Evolutionary conservation across 495 filamentous ascomycete species (phyloP), one percentile per base, ranked within the genome.

Genomic region (Thermochaetoides thermophila): DNA sequence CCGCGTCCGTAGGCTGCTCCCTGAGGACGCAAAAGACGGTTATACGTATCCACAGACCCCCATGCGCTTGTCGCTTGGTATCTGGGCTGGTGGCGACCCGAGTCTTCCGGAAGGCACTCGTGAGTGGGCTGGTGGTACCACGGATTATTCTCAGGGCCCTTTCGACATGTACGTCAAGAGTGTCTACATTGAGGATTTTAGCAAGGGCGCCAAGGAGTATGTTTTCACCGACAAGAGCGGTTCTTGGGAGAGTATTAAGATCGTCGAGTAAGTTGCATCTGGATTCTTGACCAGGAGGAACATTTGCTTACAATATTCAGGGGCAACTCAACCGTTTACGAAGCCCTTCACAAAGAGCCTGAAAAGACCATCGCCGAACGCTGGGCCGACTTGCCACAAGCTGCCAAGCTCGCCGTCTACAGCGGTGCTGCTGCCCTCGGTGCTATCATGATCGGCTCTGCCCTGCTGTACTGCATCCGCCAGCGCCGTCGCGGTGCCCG

Each of bases 41-140:
- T 56, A 72, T 35, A 57, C 63, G 48, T 94, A 78, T 46, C 85
- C 85, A 3, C 84, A 92, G 48, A 84, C 84, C 0, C 85, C 85
- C 8, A 83, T 83, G 80, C 77, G 74, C 54, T 59, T 92, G 32
- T 81, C 75, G 42, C 58, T 91, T 29, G 84, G 85, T 22, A 76
- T 77, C 42, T 94, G 85, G 85, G 81, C 81, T 38, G 85, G 82
- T 34, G 84, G 84, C 36, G 83, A 89, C 45, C 60, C 76, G 0
- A 60, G 58, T 17, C 71, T 79, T 41, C 43, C 65, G 9, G 9
- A 52, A 8, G 67, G 66, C 5, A 62, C 57, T 1, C 57, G 67
- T 27, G 60, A 80, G 29, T 93, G 84, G 84, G 82, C 84, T 40
- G 83, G 83, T 29, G 84, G 84, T 35, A 39, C 57, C 35, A 81